Conservation (phyloP, 2,329 filamentous ascomycete genomes). For the Chaetomium strumarium region DNA sequence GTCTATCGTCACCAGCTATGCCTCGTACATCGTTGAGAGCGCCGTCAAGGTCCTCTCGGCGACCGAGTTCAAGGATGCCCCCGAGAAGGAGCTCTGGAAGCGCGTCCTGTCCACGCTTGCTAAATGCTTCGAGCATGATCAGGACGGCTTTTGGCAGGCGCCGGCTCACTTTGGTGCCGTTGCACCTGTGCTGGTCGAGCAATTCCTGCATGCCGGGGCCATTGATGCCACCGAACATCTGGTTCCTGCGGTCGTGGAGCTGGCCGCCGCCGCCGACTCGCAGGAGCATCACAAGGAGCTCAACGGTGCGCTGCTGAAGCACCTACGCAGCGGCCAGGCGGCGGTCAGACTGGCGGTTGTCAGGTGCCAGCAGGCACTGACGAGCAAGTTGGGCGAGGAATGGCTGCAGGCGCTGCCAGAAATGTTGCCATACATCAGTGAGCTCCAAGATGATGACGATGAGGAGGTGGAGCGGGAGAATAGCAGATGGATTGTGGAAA, state of each 20-base stretch:
- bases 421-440: constrained; percentile 94
- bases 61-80: constrained; percentile 39
- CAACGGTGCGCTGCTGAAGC: constrained; percentile 70
- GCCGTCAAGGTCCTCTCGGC: constrained; percentile 47
- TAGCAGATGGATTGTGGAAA: constrained; percentile 80
- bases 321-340: constrained; percentile 67
- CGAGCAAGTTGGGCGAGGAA: constrained; percentile 78
- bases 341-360: constrained; percentile 75
- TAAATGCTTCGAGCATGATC: constrained; percentile 78
- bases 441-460: constrained; percentile 93
- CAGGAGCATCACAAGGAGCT: constrained; percentile 87
- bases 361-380: constrained; percentile 72
- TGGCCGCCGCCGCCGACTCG: constrained; percentile 75
- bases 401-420: constrained; percentile 88
- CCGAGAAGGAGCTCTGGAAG: constrained; percentile 58
- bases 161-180: constrained; percentile 78
- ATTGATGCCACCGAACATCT: constrained; percentile 46
- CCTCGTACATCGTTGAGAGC: constrained; percentile 75
- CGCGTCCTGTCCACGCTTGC: constrained; percentile 65
- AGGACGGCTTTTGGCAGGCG: constrained; percentile 94
- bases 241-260: constrained; percentile 69
- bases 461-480: constrained; percentile 88
- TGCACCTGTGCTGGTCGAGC: constrained; percentile 60
- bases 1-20: constrained; percentile 90
- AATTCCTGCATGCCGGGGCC: constrained; percentile 49